Conservation (phyloP, 2,329 filamentous ascomycete genomes). For the Biscogniauxia mediterranea region DNA sequence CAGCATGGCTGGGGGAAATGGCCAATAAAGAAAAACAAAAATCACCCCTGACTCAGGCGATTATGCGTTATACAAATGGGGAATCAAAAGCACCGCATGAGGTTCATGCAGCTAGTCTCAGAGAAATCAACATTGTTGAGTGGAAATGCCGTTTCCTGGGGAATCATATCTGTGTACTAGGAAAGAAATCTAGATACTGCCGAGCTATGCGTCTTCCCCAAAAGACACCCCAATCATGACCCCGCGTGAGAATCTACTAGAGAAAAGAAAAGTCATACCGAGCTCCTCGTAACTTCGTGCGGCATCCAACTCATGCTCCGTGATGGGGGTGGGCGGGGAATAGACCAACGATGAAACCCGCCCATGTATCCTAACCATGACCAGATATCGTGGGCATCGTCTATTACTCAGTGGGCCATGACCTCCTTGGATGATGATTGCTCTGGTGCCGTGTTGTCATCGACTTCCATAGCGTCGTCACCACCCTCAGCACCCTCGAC, state of each 20-base stretch:
- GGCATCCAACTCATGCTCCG: constrained; percentile 3
- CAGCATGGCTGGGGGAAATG: too few relatives aligned
- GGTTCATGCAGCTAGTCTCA: neutral
- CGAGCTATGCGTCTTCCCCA: constrained; percentile 8
- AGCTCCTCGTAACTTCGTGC: constrained; percentile 18
- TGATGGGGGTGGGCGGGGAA: constrained; percentile 1
- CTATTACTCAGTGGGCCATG: constrained; percentile 23
- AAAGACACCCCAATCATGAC: constrained; percentile 8
- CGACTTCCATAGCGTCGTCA: constrained; percentile 44
- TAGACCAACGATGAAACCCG: neutral
- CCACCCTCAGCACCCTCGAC: constrained; percentile 34
- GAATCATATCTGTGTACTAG: constrained; percentile 14
- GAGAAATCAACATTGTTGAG: neutral
- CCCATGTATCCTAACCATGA: constrained; percentile 1
- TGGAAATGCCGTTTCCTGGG: constrained; percentile 1
- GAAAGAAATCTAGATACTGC: constrained; percentile 10
- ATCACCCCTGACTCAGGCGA: too few relatives aligned
- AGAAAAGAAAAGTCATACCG: constrained; percentile 15
- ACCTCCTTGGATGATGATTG: constrained; percentile 24
- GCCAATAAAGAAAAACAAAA: too few relatives aligned
- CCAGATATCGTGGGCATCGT: neutral
- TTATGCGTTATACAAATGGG: too few relatives aligned
- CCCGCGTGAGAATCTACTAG: constrained; percentile 7
- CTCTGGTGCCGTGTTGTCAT: constrained; percentile 29
- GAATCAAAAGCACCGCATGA: too few relatives aligned